Conservation (phyloP, 441 rosid genomes). For the Pelargonium myrrhifolium region DNA sequence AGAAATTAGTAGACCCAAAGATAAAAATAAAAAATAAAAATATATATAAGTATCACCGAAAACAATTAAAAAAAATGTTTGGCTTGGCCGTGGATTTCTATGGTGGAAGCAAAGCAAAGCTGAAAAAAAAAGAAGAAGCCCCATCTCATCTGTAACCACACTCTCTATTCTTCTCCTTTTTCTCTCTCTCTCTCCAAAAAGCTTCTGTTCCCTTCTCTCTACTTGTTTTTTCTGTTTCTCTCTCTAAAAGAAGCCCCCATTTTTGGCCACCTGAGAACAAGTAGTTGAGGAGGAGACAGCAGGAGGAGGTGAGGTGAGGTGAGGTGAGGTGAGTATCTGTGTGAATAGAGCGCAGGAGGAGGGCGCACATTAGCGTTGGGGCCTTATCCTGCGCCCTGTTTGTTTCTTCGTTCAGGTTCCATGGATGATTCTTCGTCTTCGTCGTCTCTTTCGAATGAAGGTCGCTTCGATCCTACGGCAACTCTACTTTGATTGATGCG, state of each 20-base stretch:
- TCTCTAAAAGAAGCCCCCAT: background rate
- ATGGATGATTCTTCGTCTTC: conserved; percentile 29
- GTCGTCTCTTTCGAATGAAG: conserved; percentile 23
- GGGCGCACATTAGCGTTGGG: conserved; percentile 32
- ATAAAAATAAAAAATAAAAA: background rate
- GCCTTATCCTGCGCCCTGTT: conserved; percentile 31
- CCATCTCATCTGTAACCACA: conserved; percentile 4
- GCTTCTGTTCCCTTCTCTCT: conserved; percentile 13
- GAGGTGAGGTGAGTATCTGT: background rate
- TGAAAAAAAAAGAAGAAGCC: conserved; percentile 9
- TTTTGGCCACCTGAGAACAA: conserved; percentile 1
- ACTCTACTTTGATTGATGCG: conserved; percentile 23
- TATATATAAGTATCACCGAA: background rate
- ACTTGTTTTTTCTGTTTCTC: background rate
- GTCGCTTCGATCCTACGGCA: conserved; percentile 50
- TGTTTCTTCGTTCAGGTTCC: conserved; percentile 17
- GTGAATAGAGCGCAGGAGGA: conserved; percentile 20
- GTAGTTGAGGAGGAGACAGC: conserved; percentile 11
- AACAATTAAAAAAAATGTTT: background rate
- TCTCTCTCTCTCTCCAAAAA: conserved; percentile 19
- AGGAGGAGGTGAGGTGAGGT: conserved; percentile 14
- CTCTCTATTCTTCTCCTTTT: background rate
- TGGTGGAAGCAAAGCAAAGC: conserved; percentile 32
- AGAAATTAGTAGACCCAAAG: background rate
- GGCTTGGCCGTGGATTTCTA: conserved; percentile 31